These are phyloP conservation scores for Nakazawaea populi DNA, from an alignment of 805 yeast species.

Conservation along the genomic window DNA sequence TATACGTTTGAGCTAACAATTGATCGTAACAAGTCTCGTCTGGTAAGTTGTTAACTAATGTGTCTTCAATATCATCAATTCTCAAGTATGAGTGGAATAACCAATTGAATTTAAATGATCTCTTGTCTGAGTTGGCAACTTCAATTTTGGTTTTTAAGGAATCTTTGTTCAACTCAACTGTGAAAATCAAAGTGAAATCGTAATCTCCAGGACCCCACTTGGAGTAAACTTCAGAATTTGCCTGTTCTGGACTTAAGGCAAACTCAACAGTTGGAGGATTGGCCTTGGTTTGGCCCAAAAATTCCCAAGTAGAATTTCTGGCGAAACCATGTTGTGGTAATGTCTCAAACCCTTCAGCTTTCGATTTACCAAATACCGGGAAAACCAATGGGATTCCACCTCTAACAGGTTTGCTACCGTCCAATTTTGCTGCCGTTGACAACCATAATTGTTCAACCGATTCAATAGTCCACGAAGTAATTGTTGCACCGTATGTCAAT, in stretches of 20 bases:
- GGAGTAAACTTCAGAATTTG: constrained; percentile 51
- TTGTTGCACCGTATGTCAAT: constrained; percentile 84
- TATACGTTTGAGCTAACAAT: constrained; percentile 53
- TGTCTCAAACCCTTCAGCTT: constrained; percentile 50
- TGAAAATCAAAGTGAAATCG: constrained; percentile 74
- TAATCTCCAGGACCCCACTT: constrained; percentile 49
- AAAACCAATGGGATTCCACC: constrained; percentile 97
- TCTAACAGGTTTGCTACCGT: constrained; percentile 90
- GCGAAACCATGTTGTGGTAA: constrained; percentile 98
- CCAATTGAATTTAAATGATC: constrained; percentile 82
- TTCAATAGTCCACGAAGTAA: constrained; percentile 70
- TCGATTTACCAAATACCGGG: constrained; percentile 82
- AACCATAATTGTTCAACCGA: constrained; percentile 84
- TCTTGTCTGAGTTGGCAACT: constrained; percentile 63
- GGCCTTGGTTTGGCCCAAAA: constrained; percentile 75
- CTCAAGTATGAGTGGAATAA: constrained; percentile 87
- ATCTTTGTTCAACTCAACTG: constrained; percentile 55
- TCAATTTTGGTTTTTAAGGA: constrained; percentile 65
- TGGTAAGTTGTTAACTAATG: constrained; percentile 70
- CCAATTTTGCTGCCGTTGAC: constrained; percentile 70
- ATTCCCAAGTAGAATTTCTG: constrained; percentile 87
- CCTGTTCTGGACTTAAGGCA: constrained; percentile 83
- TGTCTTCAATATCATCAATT: constrained; percentile 72
- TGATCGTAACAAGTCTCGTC: constrained; percentile 76
- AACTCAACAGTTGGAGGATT: constrained; percentile 79